These are phyloP conservation scores for Castanea mollissima DNA, from an alignment of 306 rosid species.

Conservation along the genomic window DNA sequence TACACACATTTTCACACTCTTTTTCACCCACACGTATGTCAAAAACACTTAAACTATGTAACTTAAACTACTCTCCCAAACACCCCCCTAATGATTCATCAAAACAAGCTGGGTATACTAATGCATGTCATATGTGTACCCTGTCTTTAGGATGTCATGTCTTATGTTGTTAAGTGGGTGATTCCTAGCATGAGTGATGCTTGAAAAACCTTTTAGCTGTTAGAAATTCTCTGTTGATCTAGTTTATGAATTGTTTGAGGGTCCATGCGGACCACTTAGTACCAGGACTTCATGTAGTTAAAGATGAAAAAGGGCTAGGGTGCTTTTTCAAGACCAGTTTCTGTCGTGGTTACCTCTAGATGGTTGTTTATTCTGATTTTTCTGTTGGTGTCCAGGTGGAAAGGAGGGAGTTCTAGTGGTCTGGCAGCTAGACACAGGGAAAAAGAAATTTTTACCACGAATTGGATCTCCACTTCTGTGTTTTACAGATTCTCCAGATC, in stretches of 20 bases:
- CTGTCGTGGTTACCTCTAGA: not conserved
- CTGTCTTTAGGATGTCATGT: not conserved
- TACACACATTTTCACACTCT: too few species aligned
- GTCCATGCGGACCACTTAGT: constrained; percentile 1
- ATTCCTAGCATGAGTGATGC: not conserved
- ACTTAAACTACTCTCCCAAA: too few species aligned
- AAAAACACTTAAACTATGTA: too few species aligned
- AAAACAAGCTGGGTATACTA: not conserved
- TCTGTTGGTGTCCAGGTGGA: constrained; percentile 59
- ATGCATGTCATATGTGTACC: not conserved
- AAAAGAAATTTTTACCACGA: constrained; percentile 72
- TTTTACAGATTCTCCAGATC: constrained; percentile 78
- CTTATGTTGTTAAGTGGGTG: not conserved
- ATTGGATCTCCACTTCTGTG: constrained; percentile 88
- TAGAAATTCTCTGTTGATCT: constrained; percentile 1
- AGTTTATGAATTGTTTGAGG: not conserved
- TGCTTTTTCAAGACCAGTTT: not conserved
- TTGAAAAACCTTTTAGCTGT: not conserved
- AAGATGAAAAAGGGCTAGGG: constrained; percentile 11
- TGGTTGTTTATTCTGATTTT: constrained; percentile 16
- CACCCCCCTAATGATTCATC: too few species aligned
- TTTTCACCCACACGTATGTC: too few species aligned
- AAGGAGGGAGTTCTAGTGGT: constrained; percentile 92
- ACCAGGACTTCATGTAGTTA: not conserved
- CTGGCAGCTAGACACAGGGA: constrained; percentile 93